Evolutionary conservation across 208 protist genomes (phyloP).

Genomic region (Willaertia magna): DNA sequence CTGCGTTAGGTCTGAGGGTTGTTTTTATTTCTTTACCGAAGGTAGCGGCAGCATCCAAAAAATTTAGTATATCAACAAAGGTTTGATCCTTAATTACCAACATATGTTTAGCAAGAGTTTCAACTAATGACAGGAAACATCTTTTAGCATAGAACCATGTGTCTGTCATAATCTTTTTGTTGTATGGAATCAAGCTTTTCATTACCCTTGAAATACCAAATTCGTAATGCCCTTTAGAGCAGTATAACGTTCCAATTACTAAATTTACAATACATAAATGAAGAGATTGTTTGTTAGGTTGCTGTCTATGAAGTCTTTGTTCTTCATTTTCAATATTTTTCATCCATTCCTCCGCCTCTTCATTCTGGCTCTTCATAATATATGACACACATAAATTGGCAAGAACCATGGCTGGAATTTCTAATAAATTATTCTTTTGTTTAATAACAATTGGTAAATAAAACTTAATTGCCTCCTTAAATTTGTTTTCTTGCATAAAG

Average conservation of each 20-base stretch:
- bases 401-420: constrained; percentile 83
- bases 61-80: constrained; percentile 73
- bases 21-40: constrained; percentile 75
- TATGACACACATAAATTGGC: constrained; percentile 92
- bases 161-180: constrained; percentile 86
- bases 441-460: constrained; percentile 86
- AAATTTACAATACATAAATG: constrained; percentile 94
- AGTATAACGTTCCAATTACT: constrained; percentile 96
- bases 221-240: constrained; percentile 90
- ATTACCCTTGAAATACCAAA: constrained; percentile 92
- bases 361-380: constrained; percentile 88
- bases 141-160: constrained; percentile 95
- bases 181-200: constrained; percentile 86
- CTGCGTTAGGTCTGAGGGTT: constrained; percentile 3
- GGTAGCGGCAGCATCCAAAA: constrained; percentile 78
- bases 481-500: constrained; percentile 92
- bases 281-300: constrained; percentile 72
- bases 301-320: constrained; percentile 59
- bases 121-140: constrained; percentile 79
- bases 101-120: constrained; percentile 94
- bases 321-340: constrained; percentile 85
- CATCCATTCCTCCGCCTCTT: constrained; percentile 90
- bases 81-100: constrained; percentile 79
- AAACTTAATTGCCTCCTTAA: constrained; percentile 84
- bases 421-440: constrained; percentile 72